These are phyloP conservation scores for Teunomyces panamensis DNA, from an alignment of 805 yeast species.

Conservation along the genomic window DNA sequence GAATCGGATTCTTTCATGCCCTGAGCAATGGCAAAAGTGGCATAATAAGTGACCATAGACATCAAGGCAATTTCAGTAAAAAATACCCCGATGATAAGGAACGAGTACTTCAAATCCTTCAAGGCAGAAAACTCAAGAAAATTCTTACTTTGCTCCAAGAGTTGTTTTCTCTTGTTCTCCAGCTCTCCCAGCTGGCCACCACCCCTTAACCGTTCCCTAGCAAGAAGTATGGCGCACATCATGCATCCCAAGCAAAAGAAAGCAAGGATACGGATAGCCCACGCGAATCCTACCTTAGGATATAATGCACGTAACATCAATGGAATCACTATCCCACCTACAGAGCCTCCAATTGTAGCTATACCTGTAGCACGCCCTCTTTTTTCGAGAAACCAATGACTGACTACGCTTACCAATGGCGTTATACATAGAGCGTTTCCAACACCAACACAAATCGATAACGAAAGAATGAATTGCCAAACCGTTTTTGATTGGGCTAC, in stretches of 20 bases:
- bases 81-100: conserved; percentile 40
- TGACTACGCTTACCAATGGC: conserved; percentile 20
- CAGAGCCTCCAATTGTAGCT: conserved; percentile 53
- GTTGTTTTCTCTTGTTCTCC: not conserved
- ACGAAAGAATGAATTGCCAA: conserved; percentile 19
- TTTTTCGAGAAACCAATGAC: conserved; percentile 21
- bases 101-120: conserved; percentile 34
- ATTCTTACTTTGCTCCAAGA: conserved; percentile 4
- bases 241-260: conserved; percentile 15
- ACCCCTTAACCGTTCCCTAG: conserved; percentile 13
- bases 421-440: conserved; percentile 21
- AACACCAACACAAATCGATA: conserved; percentile 17
- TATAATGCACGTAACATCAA: conserved; percentile 47
- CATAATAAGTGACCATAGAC: conserved; percentile 51
- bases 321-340: conserved; percentile 65
- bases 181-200: not conserved
- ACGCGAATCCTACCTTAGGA: conserved; percentile 50
- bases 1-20: conserved; percentile 45
- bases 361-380: conserved; percentile 20
- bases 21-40: conserved; percentile 53
- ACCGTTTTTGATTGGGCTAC: conserved; percentile 14
- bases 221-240: conserved; percentile 12
- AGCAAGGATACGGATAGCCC: conserved; percentile 45
- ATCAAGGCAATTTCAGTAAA: conserved; percentile 52
- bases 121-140: conserved; percentile 40